Conservation (phyloP, 1,284 basidiomycete species). For the Calocybe gambosa region DNA sequence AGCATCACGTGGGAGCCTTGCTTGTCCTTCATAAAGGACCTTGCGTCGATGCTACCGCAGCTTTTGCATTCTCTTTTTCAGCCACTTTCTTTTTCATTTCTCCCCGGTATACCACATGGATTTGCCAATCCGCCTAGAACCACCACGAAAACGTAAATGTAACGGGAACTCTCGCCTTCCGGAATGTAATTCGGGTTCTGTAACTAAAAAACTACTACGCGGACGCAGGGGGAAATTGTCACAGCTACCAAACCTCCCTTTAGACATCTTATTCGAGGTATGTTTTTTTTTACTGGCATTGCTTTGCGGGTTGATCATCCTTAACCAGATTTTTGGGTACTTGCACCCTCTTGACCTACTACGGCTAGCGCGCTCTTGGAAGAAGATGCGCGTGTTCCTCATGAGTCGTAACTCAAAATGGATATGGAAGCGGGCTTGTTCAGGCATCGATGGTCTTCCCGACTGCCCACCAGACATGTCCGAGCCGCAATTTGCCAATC, state of each 20-base stretch:
- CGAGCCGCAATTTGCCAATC: constrained; percentile 16
- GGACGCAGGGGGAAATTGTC: constrained; percentile 13
- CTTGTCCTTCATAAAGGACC: constrained; percentile 13
- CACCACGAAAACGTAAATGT: constrained; percentile 3
- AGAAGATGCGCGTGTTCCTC: constrained; percentile 20
- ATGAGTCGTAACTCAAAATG: constrained; percentile 17
- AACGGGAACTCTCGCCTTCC: background rate
- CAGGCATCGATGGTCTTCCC: constrained; percentile 15
- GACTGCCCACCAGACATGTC: constrained; percentile 18
- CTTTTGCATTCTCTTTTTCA: constrained; percentile 3
- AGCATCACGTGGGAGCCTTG: constrained; percentile 16
- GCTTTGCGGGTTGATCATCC: background rate
- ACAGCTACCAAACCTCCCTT: constrained; percentile 14
- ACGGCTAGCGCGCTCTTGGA: constrained; percentile 20
- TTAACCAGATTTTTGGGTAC: constrained; percentile 20
- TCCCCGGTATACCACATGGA: constrained; percentile 6
- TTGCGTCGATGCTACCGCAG: constrained; percentile 9
- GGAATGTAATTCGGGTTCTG: background rate
- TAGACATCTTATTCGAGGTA: constrained; percentile 21
- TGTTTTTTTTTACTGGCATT: background rate
- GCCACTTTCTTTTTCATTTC: background rate
- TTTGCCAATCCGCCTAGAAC: constrained; percentile 1
- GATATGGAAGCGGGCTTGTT: constrained; percentile 16
- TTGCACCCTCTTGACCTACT: constrained; percentile 23
- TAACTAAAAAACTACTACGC: constrained; percentile 5